Conservation (phyloP, 345 rosid genomes). For the Eucalyptus cloeziana region DNA sequence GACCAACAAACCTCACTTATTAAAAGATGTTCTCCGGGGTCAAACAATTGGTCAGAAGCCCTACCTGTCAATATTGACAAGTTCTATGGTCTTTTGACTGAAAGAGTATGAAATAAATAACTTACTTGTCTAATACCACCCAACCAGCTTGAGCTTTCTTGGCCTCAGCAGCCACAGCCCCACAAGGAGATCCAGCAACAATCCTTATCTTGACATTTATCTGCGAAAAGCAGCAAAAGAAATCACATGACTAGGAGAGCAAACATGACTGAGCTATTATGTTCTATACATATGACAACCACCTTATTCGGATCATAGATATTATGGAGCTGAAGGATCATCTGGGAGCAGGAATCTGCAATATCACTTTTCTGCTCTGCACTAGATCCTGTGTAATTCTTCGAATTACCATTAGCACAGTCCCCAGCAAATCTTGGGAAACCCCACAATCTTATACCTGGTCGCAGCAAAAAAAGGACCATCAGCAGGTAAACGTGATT, state of each 20-base stretch:
- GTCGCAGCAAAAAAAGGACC: neutral
- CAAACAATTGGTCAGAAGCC: neutral
- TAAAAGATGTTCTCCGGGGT: neutral
- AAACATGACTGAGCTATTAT: neutral
- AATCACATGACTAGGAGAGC: neutral
- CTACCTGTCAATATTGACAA: neutral
- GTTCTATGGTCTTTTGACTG: neutral
- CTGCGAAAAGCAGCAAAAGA: conserved; percentile 15
- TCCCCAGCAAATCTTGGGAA: conserved; percentile 84
- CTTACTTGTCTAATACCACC: conserved; percentile 95
- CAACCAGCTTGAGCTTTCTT: conserved; percentile 72
- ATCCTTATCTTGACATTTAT: conserved; percentile 83
- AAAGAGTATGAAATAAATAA: neutral
- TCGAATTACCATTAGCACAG: conserved; percentile 71
- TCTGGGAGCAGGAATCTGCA: conserved; percentile 85
- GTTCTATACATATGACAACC: neutral
- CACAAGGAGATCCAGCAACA: conserved; percentile 81
- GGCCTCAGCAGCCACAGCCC: conserved; percentile 83
- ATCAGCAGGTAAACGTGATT: neutral
- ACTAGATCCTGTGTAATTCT: conserved; percentile 49
- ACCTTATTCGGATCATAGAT: conserved; percentile 96
- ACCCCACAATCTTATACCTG: conserved; percentile 81
- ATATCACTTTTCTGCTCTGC: conserved; percentile 68
- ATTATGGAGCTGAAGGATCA: conserved; percentile 97
- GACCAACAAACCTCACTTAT: neutral